These are phyloP conservation scores for Dentipellis fragilis DNA, from an alignment of 768 basidiomycete genomes.

Conservation along the genomic window DNA sequence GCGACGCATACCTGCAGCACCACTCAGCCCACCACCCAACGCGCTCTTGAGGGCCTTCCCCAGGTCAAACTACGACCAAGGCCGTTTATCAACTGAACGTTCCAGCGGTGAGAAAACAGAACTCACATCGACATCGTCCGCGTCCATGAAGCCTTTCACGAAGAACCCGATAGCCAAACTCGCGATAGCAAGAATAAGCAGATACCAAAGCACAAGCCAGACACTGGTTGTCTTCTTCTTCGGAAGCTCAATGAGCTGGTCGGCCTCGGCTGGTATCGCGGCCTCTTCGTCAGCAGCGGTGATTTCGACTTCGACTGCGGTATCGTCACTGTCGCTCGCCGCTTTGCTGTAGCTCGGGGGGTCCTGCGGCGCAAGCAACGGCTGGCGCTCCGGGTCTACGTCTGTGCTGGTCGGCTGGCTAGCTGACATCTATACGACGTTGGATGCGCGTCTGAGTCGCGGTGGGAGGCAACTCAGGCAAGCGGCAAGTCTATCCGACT, in stretches of 20 bases:
- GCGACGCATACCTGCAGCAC: slow-evolving; percentile 57
- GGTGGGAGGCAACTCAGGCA: too few relatives aligned
- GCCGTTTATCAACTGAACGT: background rate
- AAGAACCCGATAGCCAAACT: slow-evolving; percentile 37
- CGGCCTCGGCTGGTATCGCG: background rate
- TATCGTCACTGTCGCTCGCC: too few relatives aligned
- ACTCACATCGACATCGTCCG: slow-evolving; percentile 57
- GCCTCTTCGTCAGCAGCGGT: background rate
- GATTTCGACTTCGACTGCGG: background rate
- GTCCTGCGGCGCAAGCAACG: background rate
- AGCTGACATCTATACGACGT: too few relatives aligned
- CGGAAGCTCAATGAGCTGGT: background rate
- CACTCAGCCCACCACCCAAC: slow-evolving; percentile 83
- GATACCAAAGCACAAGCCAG: slow-evolving; percentile 23
- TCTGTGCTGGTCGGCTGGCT: too few relatives aligned
- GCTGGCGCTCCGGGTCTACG: too few relatives aligned
- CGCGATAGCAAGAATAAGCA: slow-evolving; percentile 25
- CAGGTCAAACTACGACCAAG: slow-evolving; percentile 62
- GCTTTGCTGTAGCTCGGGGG: background rate
- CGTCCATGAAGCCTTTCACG: slow-evolving; percentile 62
- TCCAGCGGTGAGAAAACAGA: background rate
- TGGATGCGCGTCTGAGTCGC: too few relatives aligned
- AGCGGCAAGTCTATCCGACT: too few relatives aligned
- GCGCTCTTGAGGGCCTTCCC: slow-evolving; percentile 69
- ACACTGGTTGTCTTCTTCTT: slow-evolving; percentile 16